Percentiles rank a stretch among this genome's conserved stretches.
Conservation (phyloP, 768 basidiomycete genomes). For the Wakefieldia striispora region DNA sequence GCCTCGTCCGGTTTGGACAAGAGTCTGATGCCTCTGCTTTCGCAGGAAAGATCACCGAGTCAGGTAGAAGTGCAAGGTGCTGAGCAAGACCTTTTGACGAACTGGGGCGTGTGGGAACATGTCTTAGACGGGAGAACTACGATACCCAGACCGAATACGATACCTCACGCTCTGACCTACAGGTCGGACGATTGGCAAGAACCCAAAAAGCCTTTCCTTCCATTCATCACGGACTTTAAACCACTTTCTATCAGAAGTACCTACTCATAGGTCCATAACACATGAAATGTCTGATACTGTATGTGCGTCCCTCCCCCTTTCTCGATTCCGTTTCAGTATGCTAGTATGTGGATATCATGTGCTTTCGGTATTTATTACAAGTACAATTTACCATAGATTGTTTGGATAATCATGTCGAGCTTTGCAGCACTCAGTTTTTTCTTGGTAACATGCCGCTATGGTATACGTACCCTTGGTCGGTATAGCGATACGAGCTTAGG, state of each 20-base stretch:
- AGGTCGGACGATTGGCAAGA: neutral
- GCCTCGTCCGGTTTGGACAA: constrained; percentile 2
- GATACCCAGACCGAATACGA: neutral
- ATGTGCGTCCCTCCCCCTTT: neutral
- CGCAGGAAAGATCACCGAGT: neutral
- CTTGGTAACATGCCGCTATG: too few relatives aligned
- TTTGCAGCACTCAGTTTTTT: too few relatives aligned
- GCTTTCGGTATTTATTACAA: too few relatives aligned
- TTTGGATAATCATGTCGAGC: too few relatives aligned
- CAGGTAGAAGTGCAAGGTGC: neutral
- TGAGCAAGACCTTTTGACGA: constrained; percentile 18
- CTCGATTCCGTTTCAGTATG: too few relatives aligned
- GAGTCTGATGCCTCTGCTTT: neutral
- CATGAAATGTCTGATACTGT: neutral
- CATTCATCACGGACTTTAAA: too few relatives aligned
- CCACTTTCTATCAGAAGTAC: too few relatives aligned
- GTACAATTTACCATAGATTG: too few relatives aligned
- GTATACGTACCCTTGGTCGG: too few relatives aligned
- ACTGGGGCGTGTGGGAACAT: constrained; percentile 22
- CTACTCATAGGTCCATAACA: neutral
- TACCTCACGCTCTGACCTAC: neutral
- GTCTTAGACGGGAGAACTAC: neutral
- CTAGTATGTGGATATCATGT: too few relatives aligned
- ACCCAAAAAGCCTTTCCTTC: neutral
- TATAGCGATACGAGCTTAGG: too few relatives aligned